A percentile compares a stretch with the other conserved stretches of the same genome.
These are phyloP conservation scores for Argentina anserina DNA, from an alignment of 306 rosid genomes.

Conservation along the genomic window DNA sequence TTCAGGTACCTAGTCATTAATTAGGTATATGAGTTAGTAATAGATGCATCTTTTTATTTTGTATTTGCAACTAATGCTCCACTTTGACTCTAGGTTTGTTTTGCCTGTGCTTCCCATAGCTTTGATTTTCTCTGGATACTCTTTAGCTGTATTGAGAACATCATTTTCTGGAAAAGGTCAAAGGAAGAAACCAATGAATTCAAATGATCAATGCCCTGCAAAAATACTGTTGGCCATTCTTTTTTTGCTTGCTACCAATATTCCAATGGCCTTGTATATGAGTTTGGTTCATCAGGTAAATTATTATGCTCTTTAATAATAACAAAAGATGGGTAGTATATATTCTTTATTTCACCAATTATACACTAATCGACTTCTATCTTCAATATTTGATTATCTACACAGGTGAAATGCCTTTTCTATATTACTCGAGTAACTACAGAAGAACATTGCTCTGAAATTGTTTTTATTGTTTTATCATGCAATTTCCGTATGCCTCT, in stretches of 20 bases:
- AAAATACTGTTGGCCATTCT: slow-evolving; percentile 49
- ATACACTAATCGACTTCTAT: neutral
- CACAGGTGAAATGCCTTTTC: neutral
- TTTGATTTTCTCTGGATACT: slow-evolving; percentile 81
- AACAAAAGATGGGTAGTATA: neutral
- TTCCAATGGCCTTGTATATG: slow-evolving; percentile 95
- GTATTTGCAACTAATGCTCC: slow-evolving; percentile 17
- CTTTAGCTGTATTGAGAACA: slow-evolving; percentile 53
- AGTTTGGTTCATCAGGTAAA: slow-evolving; percentile 94
- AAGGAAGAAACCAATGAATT: slow-evolving; percentile 33
- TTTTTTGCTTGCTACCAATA: slow-evolving; percentile 76
- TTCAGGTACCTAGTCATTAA: slow-evolving; percentile 59
- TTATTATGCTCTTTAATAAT: slow-evolving; percentile 1
- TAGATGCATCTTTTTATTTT: slow-evolving; percentile 16
- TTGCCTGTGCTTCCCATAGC: slow-evolving; percentile 93
- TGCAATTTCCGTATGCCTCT: neutral
- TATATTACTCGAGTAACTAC: slow-evolving; percentile 3
- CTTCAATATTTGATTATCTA: neutral
- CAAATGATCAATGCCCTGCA: slow-evolving; percentile 31
- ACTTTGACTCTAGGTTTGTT: slow-evolving; percentile 58
- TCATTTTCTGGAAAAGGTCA: slow-evolving; percentile 27
- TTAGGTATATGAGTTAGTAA: slow-evolving; percentile 14
- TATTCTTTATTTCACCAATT: neutral
- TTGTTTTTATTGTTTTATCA: neutral
- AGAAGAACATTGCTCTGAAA: slow-evolving; percentile 3